These are phyloP conservation scores for Castanea crenata DNA, from an alignment of 306 rosid species.

Conservation along the genomic window DNA sequence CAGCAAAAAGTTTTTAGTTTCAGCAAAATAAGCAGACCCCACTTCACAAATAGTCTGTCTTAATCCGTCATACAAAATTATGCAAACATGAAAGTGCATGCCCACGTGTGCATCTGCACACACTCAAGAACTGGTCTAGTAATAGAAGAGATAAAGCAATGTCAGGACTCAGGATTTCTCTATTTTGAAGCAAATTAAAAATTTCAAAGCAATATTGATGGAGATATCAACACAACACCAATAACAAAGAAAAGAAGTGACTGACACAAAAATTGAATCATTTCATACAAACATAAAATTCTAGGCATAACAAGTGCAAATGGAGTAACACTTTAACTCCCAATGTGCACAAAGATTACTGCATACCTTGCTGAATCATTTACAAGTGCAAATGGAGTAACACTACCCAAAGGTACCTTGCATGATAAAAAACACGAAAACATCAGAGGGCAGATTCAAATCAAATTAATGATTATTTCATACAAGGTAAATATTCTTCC, in stretches of 20 bases:
- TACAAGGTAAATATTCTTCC: neutral
- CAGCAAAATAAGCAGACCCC: too few species aligned
- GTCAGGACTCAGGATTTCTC: neutral
- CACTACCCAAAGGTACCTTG: slow-evolving; percentile 84
- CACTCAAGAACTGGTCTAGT: neutral
- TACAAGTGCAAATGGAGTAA: slow-evolving; percentile 86
- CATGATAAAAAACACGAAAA: slow-evolving; percentile 19
- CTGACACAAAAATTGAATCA: neutral
- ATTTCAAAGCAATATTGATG: neutral
- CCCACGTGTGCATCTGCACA: neutral
- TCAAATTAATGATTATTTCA: slow-evolving; percentile 17
- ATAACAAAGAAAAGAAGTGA: neutral
- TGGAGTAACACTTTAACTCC: neutral
- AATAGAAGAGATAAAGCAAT: neutral
- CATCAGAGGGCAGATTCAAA: slow-evolving; percentile 9
- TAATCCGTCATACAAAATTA: neutral
- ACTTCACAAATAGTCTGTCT: neutral
- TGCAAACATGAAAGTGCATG: neutral
- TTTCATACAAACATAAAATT: neutral
- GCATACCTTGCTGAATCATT: slow-evolving; percentile 87
- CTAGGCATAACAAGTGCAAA: neutral
- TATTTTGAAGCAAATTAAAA: neutral
- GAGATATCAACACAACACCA: neutral
- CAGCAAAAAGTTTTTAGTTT: too few species aligned
- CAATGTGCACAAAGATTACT: neutral